Evolutionary conservation across 2,329 filamentous ascomycete species (phyloP), one percentile per base, ranked within the genome.

Genomic region (Fonsecaea monophora): DNA sequence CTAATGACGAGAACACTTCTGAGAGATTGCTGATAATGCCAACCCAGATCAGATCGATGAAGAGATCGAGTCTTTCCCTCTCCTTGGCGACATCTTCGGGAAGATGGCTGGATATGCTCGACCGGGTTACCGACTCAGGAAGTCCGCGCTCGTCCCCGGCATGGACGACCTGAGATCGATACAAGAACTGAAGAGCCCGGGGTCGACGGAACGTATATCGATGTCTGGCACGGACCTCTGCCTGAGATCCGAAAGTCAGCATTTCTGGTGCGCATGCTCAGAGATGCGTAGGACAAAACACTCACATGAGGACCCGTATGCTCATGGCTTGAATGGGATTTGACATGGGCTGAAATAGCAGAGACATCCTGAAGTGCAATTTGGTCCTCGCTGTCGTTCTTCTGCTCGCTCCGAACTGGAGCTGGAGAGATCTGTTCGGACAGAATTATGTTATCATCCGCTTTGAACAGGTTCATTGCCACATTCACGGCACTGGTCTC

Each of bases 41-140:
- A 4, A 64, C 61, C 61, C 82, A 84, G 10, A 84, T 74, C 53
- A 84, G 73, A 61, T 84, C 82, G 1, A 84, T 78, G 66, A 84
- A 84, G 38, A 84, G 78, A 72, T 83, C 82, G 60, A 84, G 83
- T 25, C 82, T 79, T 34, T 64, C 61, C 21, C 61, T 64, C 30
- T 50, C 61, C 34, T 58, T 64, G 42, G 58, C 58, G n/a, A 60
- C 50, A 30, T 60, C 58, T 50, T 60, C 58, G 30, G 58, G 58
- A 5, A 60, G 58, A 42, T 60, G 58, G 21, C 58, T 60, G 34
- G 58, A 60, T 8, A 60, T 60, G 42, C 34, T 35, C 42, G 58
- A 60, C 32, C 58, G 40, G n/a, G 15, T 18, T 10, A n/a, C 10
- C 8, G 42, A 7, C 30, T 48, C 58, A 7, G 9, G 40, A 60